Evolutionary conservation across 2,329 filamentous ascomycete species (phyloP), one percentile per base, ranked within the genome.

Genomic region (Epichloe brachyelytri): DNA sequence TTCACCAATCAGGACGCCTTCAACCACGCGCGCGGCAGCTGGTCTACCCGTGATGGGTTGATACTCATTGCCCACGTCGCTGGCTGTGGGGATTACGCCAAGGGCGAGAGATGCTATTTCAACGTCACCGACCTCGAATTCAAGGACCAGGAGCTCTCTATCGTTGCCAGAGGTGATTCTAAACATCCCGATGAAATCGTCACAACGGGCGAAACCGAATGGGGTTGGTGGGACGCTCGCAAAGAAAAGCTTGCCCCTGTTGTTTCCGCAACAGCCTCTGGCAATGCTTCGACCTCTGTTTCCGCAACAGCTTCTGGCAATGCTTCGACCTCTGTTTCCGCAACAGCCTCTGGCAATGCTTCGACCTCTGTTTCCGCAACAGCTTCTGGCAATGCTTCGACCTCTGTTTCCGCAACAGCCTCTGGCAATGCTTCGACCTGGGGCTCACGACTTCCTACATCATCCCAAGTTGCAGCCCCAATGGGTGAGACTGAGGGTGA

Each of bases 71-170:
- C 57, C 14, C 59, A 59, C 34, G 54, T 55, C 5, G 37, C 54
- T 1, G 60, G 60, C 26, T 65, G 63, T 45, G 59, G 59, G 10
- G 58, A 56, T 44, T 58, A 58, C n/a, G 50, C 50, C 11, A 53
- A 55, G 8, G 58, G 57, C 26, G 58, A 65, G 20, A 53, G 64
- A 15, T 65, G 63, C 56, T 66, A 59, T 48, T 65, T 65, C 51
- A 52, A 58, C 17, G 60, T 58, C 38, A 56, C 50, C 5, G 48
- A 47, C 8, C 30, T 64, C 3, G 50, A 53, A 1, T 53, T 56
- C 22, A 46, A 60, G 5, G 44, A 50, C 6, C 37, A 55, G 3
- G 49, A 55, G 0, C 50, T 56, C 1, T 49, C 48, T 2, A 51
- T 62, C 22, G 30, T 58, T 22, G 62, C 58, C 5, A 40, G 22